These are phyloP conservation scores for Suhomyces chickasaworum DNA, from an alignment of 1,139 yeast genomes.

Conservation along the genomic window DNA sequence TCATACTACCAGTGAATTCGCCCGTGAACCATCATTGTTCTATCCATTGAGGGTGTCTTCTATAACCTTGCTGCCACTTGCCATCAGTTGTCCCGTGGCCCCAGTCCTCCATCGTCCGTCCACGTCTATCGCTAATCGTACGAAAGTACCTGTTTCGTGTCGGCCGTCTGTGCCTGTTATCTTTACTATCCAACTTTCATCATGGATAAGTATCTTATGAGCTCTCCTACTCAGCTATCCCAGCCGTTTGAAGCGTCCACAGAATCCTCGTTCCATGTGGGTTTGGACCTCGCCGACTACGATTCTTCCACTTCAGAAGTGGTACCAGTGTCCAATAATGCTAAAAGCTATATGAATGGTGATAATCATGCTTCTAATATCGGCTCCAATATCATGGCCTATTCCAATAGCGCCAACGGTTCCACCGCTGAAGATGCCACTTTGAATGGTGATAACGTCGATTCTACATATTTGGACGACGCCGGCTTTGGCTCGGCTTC, in stretches of 20 bases:
- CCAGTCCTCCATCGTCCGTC: not conserved
- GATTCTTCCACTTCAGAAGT: constrained; percentile 19
- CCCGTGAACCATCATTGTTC: not conserved
- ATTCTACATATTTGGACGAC: constrained; percentile 7
- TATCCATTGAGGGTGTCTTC: constrained; percentile 2
- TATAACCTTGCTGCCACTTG: not conserved
- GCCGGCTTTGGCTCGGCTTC: constrained; percentile 9
- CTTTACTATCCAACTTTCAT: constrained; percentile 1
- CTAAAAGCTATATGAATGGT: constrained; percentile 4
- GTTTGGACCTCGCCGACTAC: constrained; percentile 15
- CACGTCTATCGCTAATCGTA: not conserved
- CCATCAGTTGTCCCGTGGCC: not conserved
- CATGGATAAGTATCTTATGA: constrained; percentile 50
- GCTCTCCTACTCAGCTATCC: constrained; percentile 45
- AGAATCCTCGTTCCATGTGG: constrained; percentile 16
- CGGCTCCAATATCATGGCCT: constrained; percentile 6
- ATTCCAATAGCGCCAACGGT: constrained; percentile 4
- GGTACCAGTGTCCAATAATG: constrained; percentile 29
- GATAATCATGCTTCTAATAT: constrained; percentile 9
- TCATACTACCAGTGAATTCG: not conserved
- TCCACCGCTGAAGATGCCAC: constrained; percentile 11
- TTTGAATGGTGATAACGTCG: constrained; percentile 10
- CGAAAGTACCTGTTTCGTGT: not conserved
- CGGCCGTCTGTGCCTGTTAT: constrained; percentile 1
- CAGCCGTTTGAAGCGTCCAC: constrained; percentile 35